These are phyloP conservation scores for Elsinoe australis DNA, from an alignment of 2,329 filamentous ascomycete species.

Conservation along the genomic window DNA sequence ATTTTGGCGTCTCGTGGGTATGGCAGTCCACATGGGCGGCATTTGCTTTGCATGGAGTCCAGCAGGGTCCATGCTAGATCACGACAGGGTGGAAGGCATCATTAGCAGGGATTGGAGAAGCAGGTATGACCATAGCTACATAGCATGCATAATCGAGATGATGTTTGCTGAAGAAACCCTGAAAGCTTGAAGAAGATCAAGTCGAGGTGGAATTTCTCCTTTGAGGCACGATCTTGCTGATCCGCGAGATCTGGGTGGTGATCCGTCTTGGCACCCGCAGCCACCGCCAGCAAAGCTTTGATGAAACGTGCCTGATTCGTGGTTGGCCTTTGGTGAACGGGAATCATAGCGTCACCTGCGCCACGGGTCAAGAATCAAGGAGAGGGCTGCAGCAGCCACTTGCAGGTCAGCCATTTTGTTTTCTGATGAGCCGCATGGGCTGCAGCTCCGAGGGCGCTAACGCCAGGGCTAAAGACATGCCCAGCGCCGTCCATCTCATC, in stretches of 20 bases:
- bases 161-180: background rate
- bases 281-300: background rate
- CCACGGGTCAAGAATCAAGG: conserved; percentile 9
- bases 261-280: background rate
- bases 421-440: background rate
- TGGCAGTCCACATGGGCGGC: too few species aligned
- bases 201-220: conserved; percentile 6
- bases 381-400: conserved; percentile 11
- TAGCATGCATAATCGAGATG: too few species aligned
- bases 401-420: conserved; percentile 9
- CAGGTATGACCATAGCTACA: too few species aligned
- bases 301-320: conserved; percentile 4
- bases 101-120: too few species aligned
- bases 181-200: background rate
- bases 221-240: conserved; percentile 11
- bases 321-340: background rate
- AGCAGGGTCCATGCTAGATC: too few species aligned
- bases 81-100: too few species aligned
- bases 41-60: too few species aligned
- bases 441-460: conserved; percentile 4
- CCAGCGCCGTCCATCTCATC: background rate
- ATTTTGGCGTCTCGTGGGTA: too few species aligned
- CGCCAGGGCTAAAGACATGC: too few species aligned
- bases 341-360: conserved; percentile 14
- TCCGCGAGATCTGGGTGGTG: conserved; percentile 6